phyloP scores from a whole-genome alignment of 257 asterid species.

The Forsythia suspensa region DNA sequence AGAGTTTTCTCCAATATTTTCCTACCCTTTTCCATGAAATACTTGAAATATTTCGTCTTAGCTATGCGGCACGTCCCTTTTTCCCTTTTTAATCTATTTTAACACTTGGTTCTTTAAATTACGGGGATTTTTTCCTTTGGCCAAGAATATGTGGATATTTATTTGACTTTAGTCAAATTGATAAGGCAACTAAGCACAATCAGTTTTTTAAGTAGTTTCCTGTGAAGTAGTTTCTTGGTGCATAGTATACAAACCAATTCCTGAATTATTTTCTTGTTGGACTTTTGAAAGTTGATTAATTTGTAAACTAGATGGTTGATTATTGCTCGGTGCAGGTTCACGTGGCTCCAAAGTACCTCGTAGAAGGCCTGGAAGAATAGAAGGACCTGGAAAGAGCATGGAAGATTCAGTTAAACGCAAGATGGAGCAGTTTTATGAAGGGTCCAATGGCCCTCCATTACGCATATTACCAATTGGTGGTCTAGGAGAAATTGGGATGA shows the following conservation, averaged over 20 bases:
- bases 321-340: conserved; percentile 40
- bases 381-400: conserved; percentile 90
- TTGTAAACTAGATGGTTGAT: background rate
- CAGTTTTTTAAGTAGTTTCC: too few species aligned
- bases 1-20: background rate
- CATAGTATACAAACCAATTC: background rate
- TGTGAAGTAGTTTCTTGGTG: background rate
- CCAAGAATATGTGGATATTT: too few species aligned
- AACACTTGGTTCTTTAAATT: too few species aligned
- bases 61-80: too few species aligned
- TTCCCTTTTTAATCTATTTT: too few species aligned
- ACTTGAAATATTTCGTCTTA: background rate
- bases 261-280: background rate
- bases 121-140: too few species aligned
- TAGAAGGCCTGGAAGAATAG: conserved; percentile 55
- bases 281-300: background rate
- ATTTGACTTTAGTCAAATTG: too few species aligned
- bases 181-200: too few species aligned
- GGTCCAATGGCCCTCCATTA: conserved; percentile 90
- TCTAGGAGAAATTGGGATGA: conserved; percentile 98
- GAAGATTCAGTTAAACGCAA: conserved; percentile 93
- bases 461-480: conserved; percentile 98
- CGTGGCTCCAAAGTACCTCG: conserved; percentile 55
- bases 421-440: conserved; percentile 98
- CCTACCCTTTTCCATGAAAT: background rate